Evolutionary conservation across 495 filamentous ascomycete genomes (phyloP).

Genomic region (Ramalina intermedia): DNA sequence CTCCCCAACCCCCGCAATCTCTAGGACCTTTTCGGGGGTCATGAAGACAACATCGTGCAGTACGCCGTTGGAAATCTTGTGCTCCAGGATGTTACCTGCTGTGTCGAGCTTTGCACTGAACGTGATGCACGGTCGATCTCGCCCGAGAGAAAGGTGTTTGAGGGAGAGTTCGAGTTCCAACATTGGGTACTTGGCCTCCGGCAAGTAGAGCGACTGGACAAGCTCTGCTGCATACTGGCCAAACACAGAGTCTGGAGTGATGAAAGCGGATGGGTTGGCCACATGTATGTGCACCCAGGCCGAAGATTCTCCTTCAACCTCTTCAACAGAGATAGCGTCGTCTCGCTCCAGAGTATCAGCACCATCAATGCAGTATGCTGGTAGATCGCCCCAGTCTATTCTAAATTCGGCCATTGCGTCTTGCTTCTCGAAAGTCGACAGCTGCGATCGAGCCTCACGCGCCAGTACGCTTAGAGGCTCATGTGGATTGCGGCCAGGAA

Average conservation of each 20-base stretch:
- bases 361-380: conserved; percentile 76
- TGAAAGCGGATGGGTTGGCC: conserved; percentile 85
- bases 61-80: conserved; percentile 53
- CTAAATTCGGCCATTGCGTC: conserved; percentile 49
- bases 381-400: conserved; percentile 52
- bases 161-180: conserved; percentile 43
- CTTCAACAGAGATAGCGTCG: conserved; percentile 73
- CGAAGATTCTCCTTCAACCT: conserved; percentile 36
- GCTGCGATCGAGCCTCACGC: conserved; percentile 18
- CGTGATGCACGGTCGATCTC: conserved; percentile 56
- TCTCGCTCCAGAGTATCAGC: conserved; percentile 64
- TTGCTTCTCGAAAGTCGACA: conserved; percentile 17
- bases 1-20: not conserved
- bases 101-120: conserved; percentile 62
- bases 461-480: conserved; percentile 21
- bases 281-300: conserved; percentile 80
- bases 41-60: conserved; percentile 60
- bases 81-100: conserved; percentile 53
- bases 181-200: conserved; percentile 63
- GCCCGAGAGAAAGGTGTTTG: conserved; percentile 52
- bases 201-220: conserved; percentile 55
- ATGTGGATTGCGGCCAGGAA: conserved; percentile 37
- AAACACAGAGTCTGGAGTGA: conserved; percentile 40
- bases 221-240: conserved; percentile 51
- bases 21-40: conserved; percentile 44